phyloP scores from a whole-genome alignment of 208 protist genomes.

The Acanthamoeba divionensis region DNA sequence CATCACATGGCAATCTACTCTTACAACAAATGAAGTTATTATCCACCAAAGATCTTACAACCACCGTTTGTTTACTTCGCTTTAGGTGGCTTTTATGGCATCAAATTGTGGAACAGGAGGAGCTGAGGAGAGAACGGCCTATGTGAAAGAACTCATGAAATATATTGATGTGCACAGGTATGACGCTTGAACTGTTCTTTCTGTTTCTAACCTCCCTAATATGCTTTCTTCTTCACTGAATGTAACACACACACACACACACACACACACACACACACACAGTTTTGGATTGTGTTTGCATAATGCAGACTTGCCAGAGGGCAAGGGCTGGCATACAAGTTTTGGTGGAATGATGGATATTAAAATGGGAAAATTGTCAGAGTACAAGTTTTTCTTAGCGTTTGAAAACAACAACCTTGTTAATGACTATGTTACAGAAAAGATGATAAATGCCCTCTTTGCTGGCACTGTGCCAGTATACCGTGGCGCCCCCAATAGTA shows the following conservation, averaged over 20 bases:
- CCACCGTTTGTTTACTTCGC: neutral
- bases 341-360: conserved; percentile 42
- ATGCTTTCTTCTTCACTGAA: neutral
- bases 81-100: neutral
- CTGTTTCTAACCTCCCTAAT: too few species aligned
- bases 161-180: conserved; percentile 45
- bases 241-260: too few species aligned
- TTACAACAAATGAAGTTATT: neutral
- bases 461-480: conserved; percentile 60
- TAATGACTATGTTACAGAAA: conserved; percentile 62
- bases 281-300: conserved; percentile 40
- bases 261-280: neutral
- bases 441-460: conserved; percentile 41
- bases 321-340: neutral
- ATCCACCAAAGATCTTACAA: too few species aligned
- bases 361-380: neutral
- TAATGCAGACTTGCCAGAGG: neutral
- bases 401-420: conserved; percentile 59
- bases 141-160: conserved; percentile 29
- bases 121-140: neutral
- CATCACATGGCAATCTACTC: neutral
- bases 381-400: conserved; percentile 66
- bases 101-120: neutral
- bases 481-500: conserved; percentile 67
- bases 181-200: too few species aligned